Conservation (phyloP, 192 early-diverging fungal genomes). For the Entomortierella parvispora region DNA sequence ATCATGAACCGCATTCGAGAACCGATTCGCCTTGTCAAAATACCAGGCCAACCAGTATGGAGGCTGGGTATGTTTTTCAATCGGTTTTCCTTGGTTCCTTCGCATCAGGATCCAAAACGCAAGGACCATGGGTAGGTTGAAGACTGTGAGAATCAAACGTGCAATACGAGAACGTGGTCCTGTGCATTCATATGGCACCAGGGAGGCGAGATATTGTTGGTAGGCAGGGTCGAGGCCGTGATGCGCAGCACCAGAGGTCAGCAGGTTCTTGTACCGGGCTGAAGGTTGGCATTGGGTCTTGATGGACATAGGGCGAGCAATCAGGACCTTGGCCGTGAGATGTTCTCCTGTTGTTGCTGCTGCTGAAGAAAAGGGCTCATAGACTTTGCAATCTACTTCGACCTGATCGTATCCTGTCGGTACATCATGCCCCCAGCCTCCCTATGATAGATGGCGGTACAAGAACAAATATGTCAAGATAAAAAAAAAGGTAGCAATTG, state of each 20-base stretch:
- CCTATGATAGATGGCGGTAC: neutral
- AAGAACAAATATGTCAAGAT: neutral
- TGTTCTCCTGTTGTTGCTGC: neutral
- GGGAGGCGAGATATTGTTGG: constrained; percentile 3
- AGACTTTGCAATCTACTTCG: constrained; percentile 20
- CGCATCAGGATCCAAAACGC: neutral
- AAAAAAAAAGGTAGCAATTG: neutral
- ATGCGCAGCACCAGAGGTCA: constrained; percentile 1
- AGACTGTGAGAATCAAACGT: neutral
- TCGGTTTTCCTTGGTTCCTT: neutral
- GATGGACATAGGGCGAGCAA: constrained; percentile 1
- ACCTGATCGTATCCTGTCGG: constrained; percentile 15
- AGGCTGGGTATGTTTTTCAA: neutral
- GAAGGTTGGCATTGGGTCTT: constrained; percentile 10
- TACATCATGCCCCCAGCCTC: constrained; percentile 17
- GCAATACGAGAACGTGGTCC: neutral
- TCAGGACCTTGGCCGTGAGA: constrained; percentile 6
- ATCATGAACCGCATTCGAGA: neutral
- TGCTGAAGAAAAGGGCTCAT: neutral
- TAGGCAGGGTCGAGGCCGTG: constrained; percentile 2
- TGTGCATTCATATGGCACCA: constrained; percentile 2
- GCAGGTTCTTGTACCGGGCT: constrained; percentile 16
- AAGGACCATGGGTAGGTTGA: constrained; percentile 1
- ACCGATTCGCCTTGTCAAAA: constrained; percentile 5
- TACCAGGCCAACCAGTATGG: constrained; percentile 9